phyloP scores from a whole-genome alignment of 139 green algal genomes.

The Chloropicon primus region DNA sequence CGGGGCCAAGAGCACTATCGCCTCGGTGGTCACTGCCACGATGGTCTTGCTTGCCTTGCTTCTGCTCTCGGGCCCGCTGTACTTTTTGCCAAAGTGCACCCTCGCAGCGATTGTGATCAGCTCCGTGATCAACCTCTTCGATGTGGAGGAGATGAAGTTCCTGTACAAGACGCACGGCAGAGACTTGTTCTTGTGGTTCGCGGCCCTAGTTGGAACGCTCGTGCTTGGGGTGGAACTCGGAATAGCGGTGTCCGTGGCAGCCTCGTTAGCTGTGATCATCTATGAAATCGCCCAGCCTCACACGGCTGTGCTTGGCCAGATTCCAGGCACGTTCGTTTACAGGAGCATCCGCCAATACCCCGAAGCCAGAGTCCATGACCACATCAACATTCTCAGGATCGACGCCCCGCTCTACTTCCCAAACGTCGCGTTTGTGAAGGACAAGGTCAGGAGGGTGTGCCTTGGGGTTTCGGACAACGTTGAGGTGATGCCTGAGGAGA shows the following conservation, averaged over 20 bases:
- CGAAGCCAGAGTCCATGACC: conserved; percentile 29
- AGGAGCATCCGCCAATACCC: conserved; percentile 43
- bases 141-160: conserved; percentile 22
- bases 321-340: conserved; percentile 45
- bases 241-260: background rate
- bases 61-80: conserved; percentile 8
- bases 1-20: conserved; percentile 8
- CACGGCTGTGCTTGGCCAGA: conserved; percentile 55
- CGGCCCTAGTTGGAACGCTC: background rate
- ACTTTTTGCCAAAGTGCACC: conserved; percentile 2
- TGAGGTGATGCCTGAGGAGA: conserved; percentile 7
- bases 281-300: conserved; percentile 60
- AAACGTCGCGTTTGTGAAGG: conserved; percentile 55
- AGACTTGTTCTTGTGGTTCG: conserved; percentile 19
- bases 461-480: conserved; percentile 17
- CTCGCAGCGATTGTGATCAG: conserved; percentile 26
- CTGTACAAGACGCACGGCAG: conserved; percentile 14
- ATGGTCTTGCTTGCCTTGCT: conserved; percentile 20
- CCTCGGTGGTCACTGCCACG: conserved; percentile 6
- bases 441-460: conserved; percentile 13
- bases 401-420: conserved; percentile 63
- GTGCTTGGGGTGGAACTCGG: background rate
- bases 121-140: conserved; percentile 22
- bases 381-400: conserved; percentile 48
- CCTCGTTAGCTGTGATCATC: background rate